Evolutionary conservation across 352 stramenopile genomes (phyloP).

Genomic region (Vaucheria bursata): DNA sequence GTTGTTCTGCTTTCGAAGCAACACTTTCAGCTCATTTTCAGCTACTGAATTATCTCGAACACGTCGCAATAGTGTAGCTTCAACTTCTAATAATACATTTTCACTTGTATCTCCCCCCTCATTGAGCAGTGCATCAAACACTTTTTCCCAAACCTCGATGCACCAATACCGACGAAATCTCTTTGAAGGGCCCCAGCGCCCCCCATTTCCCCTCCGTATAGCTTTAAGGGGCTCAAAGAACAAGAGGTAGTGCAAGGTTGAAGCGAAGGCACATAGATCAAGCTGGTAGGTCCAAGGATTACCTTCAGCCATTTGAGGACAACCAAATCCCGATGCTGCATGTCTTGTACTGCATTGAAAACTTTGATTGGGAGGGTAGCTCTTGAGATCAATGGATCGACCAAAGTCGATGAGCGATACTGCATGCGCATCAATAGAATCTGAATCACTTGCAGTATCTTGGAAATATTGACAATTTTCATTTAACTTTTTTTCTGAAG

Average conservation of each 20-base stretch:
- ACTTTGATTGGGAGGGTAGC: not conserved
- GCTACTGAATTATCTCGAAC: not conserved
- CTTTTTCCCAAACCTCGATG: not conserved
- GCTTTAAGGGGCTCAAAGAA: not conserved
- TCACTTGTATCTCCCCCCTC: not conserved
- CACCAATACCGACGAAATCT: not conserved
- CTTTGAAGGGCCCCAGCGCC: not conserved
- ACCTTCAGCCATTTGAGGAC: not conserved
- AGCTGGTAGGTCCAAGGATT: slow-evolving; percentile 1
- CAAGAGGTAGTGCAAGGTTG: slow-evolving; percentile 1
- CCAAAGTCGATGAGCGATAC: slow-evolving; percentile 3
- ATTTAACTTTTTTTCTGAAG: no score
- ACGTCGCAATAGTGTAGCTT: not conserved
- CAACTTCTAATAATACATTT: not conserved
- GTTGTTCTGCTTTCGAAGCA: not conserved
- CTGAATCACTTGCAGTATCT: no score
- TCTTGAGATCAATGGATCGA: not conserved
- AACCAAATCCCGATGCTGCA: not conserved
- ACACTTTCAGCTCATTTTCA: not conserved
- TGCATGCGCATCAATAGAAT: not conserved
- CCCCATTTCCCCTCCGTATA: not conserved
- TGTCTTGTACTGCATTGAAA: not conserved
- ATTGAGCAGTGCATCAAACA: not conserved
- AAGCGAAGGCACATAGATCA: not conserved
- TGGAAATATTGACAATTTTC: no score